Percentiles rank a stretch among this genome's conserved stretches.
Evolutionary conservation across 2,329 filamentous ascomycete genomes (phyloP).

Genomic region (Penicillium sp.): DNA sequence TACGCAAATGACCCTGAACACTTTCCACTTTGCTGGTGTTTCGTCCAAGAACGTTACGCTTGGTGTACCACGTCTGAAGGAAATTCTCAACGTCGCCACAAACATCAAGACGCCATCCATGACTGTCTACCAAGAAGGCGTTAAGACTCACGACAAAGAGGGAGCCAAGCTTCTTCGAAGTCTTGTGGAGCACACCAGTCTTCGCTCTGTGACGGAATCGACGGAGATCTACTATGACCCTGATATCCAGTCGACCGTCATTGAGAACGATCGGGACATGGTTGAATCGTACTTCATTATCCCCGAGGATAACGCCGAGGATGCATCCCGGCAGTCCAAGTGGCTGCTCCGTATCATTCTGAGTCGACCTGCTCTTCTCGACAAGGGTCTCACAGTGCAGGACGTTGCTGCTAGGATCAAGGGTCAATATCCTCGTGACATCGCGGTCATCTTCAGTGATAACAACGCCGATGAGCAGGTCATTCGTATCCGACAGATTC

Average conservation of each 20-base stretch:
- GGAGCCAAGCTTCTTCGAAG: conserved; percentile 81
- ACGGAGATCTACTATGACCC: conserved; percentile 99
- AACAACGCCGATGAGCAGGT: conserved; percentile 96
- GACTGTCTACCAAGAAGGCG: conserved; percentile 75
- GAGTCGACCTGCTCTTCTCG: conserved; percentile 88
- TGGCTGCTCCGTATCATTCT: conserved; percentile 94
- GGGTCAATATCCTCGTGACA: conserved; percentile 70
- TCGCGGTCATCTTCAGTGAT: conserved; percentile 94
- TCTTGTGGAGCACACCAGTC: conserved; percentile 86
- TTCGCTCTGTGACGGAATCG: conserved; percentile 83
- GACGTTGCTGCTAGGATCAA: conserved; percentile 89
- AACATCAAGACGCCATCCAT: conserved; percentile 99
- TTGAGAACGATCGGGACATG: conserved; percentile 85
- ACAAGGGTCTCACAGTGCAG: conserved; percentile 82
- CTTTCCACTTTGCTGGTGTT: conserved; percentile 99
- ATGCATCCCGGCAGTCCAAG: conserved; percentile 68
- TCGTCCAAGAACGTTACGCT: conserved; percentile 99
- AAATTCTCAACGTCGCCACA: conserved; percentile 95
- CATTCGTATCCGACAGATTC: conserved; percentile 82
- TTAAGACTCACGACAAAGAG: conserved; percentile 64
- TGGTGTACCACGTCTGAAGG: conserved; percentile 97
- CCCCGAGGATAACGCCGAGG: conserved; percentile 71
- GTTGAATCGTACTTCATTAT: conserved; percentile 96
- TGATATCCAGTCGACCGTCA: conserved; percentile 77
- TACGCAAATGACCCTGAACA: conserved; percentile 99